phyloP scores from a whole-genome alignment of 768 basidiomycete genomes.

The Ramaria rubella region DNA sequence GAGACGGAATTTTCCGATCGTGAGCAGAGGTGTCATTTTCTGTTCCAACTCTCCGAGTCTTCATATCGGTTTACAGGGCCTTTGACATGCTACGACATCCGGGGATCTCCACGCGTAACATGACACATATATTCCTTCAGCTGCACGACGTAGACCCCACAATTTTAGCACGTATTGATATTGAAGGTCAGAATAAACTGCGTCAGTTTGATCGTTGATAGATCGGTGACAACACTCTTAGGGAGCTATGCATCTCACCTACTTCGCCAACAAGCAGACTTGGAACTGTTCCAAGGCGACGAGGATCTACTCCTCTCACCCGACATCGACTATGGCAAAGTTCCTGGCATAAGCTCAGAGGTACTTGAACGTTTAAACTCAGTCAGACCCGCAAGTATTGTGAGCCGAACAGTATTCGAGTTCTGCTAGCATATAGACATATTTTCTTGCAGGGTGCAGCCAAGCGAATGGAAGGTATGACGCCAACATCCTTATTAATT shows the following conservation, averaged over 20 bases:
- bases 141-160: conserved; percentile 44
- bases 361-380: conserved; percentile 56
- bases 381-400: conserved; percentile 65
- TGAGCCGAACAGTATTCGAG: conserved; percentile 26
- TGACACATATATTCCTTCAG: conserved; percentile 42
- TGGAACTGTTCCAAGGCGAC: conserved; percentile 67
- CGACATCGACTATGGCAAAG: conserved; percentile 56
- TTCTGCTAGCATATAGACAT: too few relatives aligned
- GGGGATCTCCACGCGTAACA: conserved; percentile 35
- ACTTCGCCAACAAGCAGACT: conserved; percentile 65
- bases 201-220: neutral
- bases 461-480: conserved; percentile 92
- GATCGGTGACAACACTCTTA: conserved; percentile 20
- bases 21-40: conserved; percentile 10
- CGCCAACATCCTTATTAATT: conserved; percentile 65
- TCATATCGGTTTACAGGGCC: conserved; percentile 41
- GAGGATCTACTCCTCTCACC: conserved; percentile 66
- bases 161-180: conserved; percentile 54
- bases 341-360: conserved; percentile 71
- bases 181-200: conserved; percentile 49
- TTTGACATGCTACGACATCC: conserved; percentile 67
- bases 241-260: conserved; percentile 60
- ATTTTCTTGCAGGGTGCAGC: conserved; percentile 63
- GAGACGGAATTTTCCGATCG: conserved; percentile 43
- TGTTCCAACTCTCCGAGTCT: neutral